Conservation (phyloP, 768 basidiomycete genomes). For the Astraeus odoratus region DNA sequence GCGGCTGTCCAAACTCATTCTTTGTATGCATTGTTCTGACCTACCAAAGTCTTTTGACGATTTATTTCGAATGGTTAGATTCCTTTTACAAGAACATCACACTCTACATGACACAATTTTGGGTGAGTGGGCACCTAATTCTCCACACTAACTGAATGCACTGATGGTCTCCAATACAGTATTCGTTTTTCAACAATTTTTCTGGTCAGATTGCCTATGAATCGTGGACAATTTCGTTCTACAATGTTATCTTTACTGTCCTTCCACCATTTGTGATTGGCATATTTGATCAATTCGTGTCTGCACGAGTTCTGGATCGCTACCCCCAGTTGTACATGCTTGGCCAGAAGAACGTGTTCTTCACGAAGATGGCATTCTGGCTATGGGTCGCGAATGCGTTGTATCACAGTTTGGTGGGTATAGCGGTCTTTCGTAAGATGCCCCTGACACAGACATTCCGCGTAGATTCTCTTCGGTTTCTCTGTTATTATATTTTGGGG, state of each 20-base stretch:
- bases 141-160: background rate
- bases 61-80: conserved; percentile 38
- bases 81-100: conserved; percentile 99
- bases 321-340: conserved; percentile 96
- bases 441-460: background rate
- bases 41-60: conserved; percentile 5
- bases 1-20: conserved; percentile 87
- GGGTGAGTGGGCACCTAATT: conserved; percentile 56
- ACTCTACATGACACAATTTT: conserved; percentile 97
- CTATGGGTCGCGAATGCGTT: conserved; percentile 85
- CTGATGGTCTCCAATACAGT: conserved; percentile 45
- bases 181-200: conserved; percentile 98
- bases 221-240: conserved; percentile 96
- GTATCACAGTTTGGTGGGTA: conserved; percentile 78
- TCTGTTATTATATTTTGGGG: conserved; percentile 91
- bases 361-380: conserved; percentile 89
- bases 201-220: conserved; percentile 98
- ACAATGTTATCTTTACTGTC: conserved; percentile 94
- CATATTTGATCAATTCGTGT: conserved; percentile 97
- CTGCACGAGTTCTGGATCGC: conserved; percentile 90
- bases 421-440: background rate
- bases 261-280: conserved; percentile 96
- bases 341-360: conserved; percentile 92
- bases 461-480: conserved; percentile 79
- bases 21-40: conserved; percentile 55